Base-by-base conservation (phyloP, 148 eudicot genomes). In the Cornus controversa region DNA sequence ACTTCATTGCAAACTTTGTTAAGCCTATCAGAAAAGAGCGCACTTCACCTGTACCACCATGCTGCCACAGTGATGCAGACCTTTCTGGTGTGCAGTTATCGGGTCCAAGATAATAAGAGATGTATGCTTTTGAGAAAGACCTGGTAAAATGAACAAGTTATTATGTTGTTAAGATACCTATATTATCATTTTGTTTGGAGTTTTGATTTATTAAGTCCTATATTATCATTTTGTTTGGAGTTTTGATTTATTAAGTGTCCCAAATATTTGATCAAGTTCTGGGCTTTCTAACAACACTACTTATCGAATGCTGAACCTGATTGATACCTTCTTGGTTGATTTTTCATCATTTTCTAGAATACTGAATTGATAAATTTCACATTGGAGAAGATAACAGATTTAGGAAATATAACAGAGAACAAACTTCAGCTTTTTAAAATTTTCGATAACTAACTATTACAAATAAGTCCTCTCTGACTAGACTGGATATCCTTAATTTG, bases 41-140 rank as follows among this genome's bases (percentile, higher is more conserved):
- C 16, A 18, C n/a, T 29, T 31, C n/a, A 16, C n/a, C n/a, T n/a
- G n/a, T n/a, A n/a, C n/a, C n/a, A n/a, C 10, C 22, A 14, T 66
- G 28, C 28, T 29, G 69, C 37, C 22, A 14, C 26, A 36, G 9
- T 68, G 72, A 37, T 69, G 54, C 18, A 36, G 23, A 69, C 50
- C 29, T 40, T 40, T 69, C 72, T 0, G 27, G n/a, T 9, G 13
- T 40, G 25, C 53, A 40, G 54, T n/a, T 69, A 37, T 69, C 72
- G 22, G 54, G 72, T 69, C 72, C 72, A 40, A 69, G 72, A 40
- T 40, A 20, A 68, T 36, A 34, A 40, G 45, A 40, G 45, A 40
- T 40, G 8, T 40, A 40, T 0, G 45, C 10, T 6, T 40, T 40
- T 40, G 24, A 68, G 24, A 50, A 20, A 60, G 13, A 4, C 24